Evolutionary conservation across 2,329 filamentous ascomycete genomes (phyloP).

Genomic region (Plectosphaerella plurivora): DNA sequence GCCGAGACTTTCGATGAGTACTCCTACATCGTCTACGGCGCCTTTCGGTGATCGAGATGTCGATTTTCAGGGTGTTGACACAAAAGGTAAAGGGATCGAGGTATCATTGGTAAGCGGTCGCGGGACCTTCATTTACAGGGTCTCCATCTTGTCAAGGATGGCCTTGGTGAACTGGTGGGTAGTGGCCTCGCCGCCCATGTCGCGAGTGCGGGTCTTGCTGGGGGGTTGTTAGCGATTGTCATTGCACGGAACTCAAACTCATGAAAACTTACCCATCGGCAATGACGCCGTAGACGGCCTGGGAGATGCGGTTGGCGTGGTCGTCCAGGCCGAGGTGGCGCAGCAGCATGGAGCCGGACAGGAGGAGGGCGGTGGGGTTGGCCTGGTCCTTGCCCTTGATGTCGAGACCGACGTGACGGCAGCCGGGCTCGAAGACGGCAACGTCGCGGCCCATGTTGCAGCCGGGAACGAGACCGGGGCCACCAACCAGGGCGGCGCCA

Average conservation of each 20-base stretch:
- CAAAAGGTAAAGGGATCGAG: slow-evolving; percentile 2
- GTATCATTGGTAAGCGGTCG: slow-evolving; percentile 2
- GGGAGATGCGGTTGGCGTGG: slow-evolving; percentile 96
- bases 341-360: slow-evolving; percentile 95
- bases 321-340: slow-evolving; percentile 96
- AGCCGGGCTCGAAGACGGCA: slow-evolving; percentile 97
- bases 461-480: slow-evolving; percentile 92
- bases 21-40: slow-evolving; percentile 2
- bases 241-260: background rate
- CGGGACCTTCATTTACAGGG: slow-evolving; percentile 42
- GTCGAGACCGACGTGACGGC: slow-evolving; percentile 97
- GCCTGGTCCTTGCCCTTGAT: slow-evolving; percentile 99
- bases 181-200: slow-evolving; percentile 88
- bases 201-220: slow-evolving; percentile 82
- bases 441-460: slow-evolving; percentile 99
- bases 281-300: slow-evolving; percentile 74
- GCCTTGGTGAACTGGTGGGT: slow-evolving; percentile 95
- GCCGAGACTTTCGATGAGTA: background rate
- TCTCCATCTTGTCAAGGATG: slow-evolving; percentile 94
- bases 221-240: slow-evolving; percentile 33
- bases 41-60: no score
- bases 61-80: background rate
- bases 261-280: slow-evolving; percentile 79
- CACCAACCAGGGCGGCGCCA: slow-evolving; percentile 92
- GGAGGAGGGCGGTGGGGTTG: slow-evolving; percentile 92